phyloP scores from a whole-genome alignment of 192 early-diverging fungal species.

The Dispira parvispora region DNA sequence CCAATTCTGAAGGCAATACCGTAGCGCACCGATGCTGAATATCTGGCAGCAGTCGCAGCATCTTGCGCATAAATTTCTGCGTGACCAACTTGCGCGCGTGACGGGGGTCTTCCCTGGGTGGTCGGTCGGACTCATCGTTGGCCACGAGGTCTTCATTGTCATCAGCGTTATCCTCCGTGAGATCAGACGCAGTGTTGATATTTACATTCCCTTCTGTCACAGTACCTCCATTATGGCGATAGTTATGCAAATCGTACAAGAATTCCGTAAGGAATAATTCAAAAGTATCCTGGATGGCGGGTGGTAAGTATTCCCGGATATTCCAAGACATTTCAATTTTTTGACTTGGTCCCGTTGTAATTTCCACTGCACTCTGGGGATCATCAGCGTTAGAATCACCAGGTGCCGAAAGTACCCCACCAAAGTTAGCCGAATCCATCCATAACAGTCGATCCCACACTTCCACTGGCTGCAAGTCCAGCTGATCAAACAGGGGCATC shows the following conservation, averaged over 20 bases:
- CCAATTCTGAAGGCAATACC: not conserved
- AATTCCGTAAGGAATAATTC: conserved; percentile 50
- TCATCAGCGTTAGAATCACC: not conserved
- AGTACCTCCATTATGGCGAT: conserved; percentile 26
- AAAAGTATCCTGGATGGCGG: conserved; percentile 52
- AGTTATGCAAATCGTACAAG: conserved; percentile 37
- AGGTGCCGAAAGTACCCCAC: conserved; percentile 30
- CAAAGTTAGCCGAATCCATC: conserved; percentile 87
- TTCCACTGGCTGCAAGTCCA: conserved; percentile 47
- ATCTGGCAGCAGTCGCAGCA: conserved; percentile 42
- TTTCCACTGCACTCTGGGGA: not conserved
- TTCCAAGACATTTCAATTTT: conserved; percentile 72
- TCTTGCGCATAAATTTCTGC: conserved; percentile 39
- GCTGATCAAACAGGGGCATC: conserved; percentile 56
- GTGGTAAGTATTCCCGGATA: conserved; percentile 74
- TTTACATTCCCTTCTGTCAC: not conserved
- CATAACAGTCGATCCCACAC: conserved; percentile 76
- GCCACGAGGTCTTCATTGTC: conserved; percentile 10
- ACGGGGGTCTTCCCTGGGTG: not conserved
- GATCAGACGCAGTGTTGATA: not conserved
- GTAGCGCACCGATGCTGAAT: conserved; percentile 30
- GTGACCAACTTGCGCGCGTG: conserved; percentile 34
- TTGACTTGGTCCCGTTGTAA: not conserved
- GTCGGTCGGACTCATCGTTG: conserved; percentile 4
- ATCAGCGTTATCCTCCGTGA: not conserved